Conservation (phyloP, 208 protist genomes). For the Acanthamoeba healyi region DNA sequence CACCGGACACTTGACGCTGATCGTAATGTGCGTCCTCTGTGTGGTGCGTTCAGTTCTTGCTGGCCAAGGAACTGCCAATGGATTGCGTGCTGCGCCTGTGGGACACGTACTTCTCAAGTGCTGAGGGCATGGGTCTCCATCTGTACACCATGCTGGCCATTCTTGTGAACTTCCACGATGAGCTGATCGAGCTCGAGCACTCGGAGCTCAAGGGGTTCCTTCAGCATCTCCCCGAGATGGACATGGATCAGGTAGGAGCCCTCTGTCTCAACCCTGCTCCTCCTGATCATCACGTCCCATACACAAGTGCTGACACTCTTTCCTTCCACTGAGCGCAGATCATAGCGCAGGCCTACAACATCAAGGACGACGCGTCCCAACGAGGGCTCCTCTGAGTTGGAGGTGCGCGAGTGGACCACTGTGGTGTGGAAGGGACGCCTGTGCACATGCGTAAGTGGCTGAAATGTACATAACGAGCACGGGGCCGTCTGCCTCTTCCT, state of each 20-base stretch:
- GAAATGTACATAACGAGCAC: too few relatives aligned
- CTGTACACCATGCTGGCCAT: constrained; percentile 81
- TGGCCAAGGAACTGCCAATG: constrained; percentile 80
- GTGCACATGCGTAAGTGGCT: too few relatives aligned
- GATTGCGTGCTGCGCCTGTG: constrained; percentile 82
- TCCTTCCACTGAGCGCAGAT: not conserved
- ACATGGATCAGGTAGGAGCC: constrained; percentile 81
- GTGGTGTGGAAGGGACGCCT: too few relatives aligned
- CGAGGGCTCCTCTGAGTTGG: not conserved
- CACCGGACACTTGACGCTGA: not conserved
- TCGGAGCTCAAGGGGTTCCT: constrained; percentile 83
- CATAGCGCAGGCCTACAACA: constrained; percentile 83
- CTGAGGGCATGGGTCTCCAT: constrained; percentile 78
- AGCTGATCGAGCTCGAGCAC: constrained; percentile 81
- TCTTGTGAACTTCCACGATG: constrained; percentile 80
- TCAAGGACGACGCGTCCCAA: constrained; percentile 76
- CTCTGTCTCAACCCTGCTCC: not conserved
- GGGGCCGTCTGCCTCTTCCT: too few relatives aligned
- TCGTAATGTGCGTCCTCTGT: not conserved
- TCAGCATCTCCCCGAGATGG: constrained; percentile 82
- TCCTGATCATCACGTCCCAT: not conserved
- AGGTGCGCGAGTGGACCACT: too few relatives aligned
- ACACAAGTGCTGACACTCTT: not conserved
- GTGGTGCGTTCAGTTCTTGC: constrained; percentile 5
- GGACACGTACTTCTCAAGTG: constrained; percentile 82